These are phyloP conservation scores for Xylaria sp. DNA, from an alignment of 2,329 filamentous ascomycete genomes.

Conservation along the genomic window DNA sequence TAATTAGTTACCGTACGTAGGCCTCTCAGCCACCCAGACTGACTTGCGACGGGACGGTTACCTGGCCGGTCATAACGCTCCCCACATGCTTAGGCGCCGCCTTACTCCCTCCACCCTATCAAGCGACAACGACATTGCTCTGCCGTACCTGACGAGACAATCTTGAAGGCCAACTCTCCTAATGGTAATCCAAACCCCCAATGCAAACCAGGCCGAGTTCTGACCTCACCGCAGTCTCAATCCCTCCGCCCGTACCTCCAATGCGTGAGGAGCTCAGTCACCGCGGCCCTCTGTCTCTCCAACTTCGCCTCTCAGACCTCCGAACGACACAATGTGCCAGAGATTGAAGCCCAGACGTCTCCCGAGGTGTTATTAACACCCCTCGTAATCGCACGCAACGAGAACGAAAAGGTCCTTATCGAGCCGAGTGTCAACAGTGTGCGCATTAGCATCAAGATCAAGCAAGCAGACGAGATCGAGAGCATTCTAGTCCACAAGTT, in stretches of 20 bases:
- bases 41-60: neutral
- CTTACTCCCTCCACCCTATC: constrained; percentile 6
- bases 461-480: constrained; percentile 98
- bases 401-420: constrained; percentile 93
- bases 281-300: constrained; percentile 84
- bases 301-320: constrained; percentile 97
- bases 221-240: constrained; percentile 65
- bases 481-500: constrained; percentile 98
- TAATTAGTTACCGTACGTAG: neutral
- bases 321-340: constrained; percentile 95
- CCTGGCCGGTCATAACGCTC: neutral
- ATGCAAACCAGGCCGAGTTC: constrained; percentile 5
- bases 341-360: constrained; percentile 88
- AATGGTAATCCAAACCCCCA: constrained; percentile 22
- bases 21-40: neutral
- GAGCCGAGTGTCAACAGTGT: constrained; percentile 97
- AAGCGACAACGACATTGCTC: constrained; percentile 9
- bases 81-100: neutral
- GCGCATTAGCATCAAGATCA: constrained; percentile 96
- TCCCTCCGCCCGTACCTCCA: constrained; percentile 93
- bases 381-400: constrained; percentile 84
- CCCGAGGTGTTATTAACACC: constrained; percentile 93
- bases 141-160: neutral
- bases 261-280: constrained; percentile 90
- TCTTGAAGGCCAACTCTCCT: constrained; percentile 10